Conservation (phyloP, 805 yeast genomes). For the Zygotorulaspora danielsina region DNA sequence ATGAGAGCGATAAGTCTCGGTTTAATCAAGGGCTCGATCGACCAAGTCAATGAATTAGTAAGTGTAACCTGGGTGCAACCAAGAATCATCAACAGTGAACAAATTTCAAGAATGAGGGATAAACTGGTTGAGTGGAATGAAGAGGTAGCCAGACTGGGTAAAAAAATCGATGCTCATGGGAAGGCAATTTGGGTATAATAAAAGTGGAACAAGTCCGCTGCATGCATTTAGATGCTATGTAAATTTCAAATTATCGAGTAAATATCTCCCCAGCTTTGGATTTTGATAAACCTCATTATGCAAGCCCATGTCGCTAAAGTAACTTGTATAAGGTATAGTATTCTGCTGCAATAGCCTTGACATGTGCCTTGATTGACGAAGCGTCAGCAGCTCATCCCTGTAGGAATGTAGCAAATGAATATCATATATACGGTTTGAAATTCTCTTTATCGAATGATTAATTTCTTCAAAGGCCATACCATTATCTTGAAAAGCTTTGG, state of each 20-base stretch:
- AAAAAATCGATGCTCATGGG: conserved; percentile 58
- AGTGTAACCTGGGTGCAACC: conserved; percentile 95
- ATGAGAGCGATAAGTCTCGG: conserved; percentile 87
- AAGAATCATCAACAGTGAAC: conserved; percentile 77
- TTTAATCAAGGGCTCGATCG: conserved; percentile 82
- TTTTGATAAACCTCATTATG: conserved; percentile 63
- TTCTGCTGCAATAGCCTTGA: conserved; percentile 32
- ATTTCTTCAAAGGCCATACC: conserved; percentile 25
- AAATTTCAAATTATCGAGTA: conserved; percentile 17
- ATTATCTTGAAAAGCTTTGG: conserved; percentile 48
- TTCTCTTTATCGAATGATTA: conserved; percentile 5
- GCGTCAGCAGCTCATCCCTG: conserved; percentile 60
- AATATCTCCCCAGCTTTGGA: conserved; percentile 37
- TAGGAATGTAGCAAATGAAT: conserved; percentile 54
- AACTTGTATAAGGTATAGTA: conserved; percentile 18
- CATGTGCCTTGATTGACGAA: conserved; percentile 46
- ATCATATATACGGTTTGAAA: conserved; percentile 14
- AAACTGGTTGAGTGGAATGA: conserved; percentile 75
- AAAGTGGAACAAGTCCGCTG: background rate
- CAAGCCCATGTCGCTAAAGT: conserved; percentile 45
- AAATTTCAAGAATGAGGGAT: conserved; percentile 69
- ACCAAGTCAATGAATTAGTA: conserved; percentile 75
- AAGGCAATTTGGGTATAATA: conserved; percentile 58
- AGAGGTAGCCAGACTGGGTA: conserved; percentile 62
- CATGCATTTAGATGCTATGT: conserved; percentile 1